Evolutionary conservation across 345 rosid genomes (phyloP).

Genomic region (Citrus sp.): DNA sequence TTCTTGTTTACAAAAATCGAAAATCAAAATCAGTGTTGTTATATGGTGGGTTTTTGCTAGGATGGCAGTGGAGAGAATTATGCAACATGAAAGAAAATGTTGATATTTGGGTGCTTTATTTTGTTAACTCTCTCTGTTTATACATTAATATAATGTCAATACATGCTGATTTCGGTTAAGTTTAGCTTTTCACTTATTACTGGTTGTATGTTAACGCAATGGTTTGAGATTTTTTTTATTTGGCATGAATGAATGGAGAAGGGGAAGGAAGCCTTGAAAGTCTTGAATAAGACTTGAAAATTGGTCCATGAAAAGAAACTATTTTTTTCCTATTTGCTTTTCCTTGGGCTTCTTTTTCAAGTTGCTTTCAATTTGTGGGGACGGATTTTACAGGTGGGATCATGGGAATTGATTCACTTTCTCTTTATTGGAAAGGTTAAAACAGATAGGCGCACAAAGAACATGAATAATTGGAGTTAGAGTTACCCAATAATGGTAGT

Average conservation of each 20-base stretch:
- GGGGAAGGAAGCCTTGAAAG: background rate
- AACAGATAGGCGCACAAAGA: background rate
- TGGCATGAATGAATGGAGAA: background rate
- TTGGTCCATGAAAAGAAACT: too few relatives aligned
- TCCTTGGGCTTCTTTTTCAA: background rate
- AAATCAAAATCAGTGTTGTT: conserved; percentile 15
- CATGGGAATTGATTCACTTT: background rate
- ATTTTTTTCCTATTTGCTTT: background rate
- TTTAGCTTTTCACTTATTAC: background rate
- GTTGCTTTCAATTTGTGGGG: conserved; percentile 3
- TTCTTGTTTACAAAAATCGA: background rate
- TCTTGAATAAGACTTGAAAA: background rate
- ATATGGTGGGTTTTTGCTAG: conserved; percentile 17
- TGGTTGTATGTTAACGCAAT: too few relatives aligned
- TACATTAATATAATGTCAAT: conserved; percentile 29
- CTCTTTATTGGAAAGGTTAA: conserved; percentile 9
- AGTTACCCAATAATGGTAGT: background rate
- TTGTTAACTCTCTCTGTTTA: conserved; percentile 31
- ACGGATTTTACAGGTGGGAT: background rate
- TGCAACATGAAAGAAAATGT: background rate
- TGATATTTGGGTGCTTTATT: background rate
- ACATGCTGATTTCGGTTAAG: conserved; percentile 35
- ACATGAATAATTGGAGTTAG: conserved; percentile 11
- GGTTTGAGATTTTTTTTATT: background rate
- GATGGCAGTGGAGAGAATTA: conserved; percentile 21